Percentiles rank a stretch among this genome's conserved stretches.
phyloP scores from a whole-genome alignment of 2,329 filamentous ascomycete species.

The Blastomyces emzantsi region DNA sequence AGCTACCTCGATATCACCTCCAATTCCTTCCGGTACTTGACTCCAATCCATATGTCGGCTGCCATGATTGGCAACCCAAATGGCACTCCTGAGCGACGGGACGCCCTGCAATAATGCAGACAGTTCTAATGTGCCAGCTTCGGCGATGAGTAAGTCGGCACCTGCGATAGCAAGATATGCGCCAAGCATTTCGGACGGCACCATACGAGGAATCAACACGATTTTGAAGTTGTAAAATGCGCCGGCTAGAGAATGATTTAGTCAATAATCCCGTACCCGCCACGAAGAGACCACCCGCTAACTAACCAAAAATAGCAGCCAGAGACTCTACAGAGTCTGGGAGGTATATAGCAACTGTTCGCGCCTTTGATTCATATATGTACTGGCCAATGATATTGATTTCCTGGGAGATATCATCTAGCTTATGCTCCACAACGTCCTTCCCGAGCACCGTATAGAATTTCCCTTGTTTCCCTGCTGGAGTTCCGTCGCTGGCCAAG shows the following conservation, averaged over 20 bases:
- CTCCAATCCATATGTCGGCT: constrained; percentile 95
- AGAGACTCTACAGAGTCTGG: constrained; percentile 90
- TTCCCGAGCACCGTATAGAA: constrained; percentile 72
- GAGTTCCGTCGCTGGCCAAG: constrained; percentile 53
- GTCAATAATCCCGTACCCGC: not conserved
- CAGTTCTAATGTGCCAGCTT: constrained; percentile 78
- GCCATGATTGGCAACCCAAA: constrained; percentile 89
- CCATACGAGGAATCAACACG: constrained; percentile 76
- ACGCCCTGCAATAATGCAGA: constrained; percentile 61
- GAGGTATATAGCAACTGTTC: constrained; percentile 78
- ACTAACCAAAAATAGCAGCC: constrained; percentile 61
- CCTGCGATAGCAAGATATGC: constrained; percentile 63
- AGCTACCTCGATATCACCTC: constrained; percentile 66
- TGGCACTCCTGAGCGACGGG: constrained; percentile 62
- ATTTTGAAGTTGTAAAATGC: constrained; percentile 80
- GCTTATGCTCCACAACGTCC: constrained; percentile 61
- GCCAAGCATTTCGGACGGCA: constrained; percentile 58
- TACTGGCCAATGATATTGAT: constrained; percentile 82
- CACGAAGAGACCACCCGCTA: not conserved
- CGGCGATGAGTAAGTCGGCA: constrained; percentile 73
- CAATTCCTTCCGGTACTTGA: constrained; percentile 68
- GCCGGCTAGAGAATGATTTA: constrained; percentile 49
- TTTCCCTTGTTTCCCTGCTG: constrained; percentile 54
- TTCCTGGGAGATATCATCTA: constrained; percentile 67
- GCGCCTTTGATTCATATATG: constrained; percentile 57